A percentile compares a stretch with the other conserved stretches of the same genome.
phyloP scores from a whole-genome alignment of 208 protist species.

The Crithidia brevicula region DNA sequence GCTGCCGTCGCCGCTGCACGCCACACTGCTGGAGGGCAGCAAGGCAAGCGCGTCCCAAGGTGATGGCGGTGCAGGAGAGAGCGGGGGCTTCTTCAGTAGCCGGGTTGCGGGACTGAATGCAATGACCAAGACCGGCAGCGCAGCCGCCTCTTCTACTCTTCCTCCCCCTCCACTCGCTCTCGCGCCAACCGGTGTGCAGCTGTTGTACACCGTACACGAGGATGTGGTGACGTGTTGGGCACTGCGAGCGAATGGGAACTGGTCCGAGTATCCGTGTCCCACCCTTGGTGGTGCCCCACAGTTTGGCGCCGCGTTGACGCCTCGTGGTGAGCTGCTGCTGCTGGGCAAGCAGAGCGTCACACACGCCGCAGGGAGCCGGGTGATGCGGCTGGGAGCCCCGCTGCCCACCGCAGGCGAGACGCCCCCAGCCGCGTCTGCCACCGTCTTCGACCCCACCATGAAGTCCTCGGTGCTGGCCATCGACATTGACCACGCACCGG shows the following conservation, averaged over 20 bases:
- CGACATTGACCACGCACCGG: constrained; percentile 52
- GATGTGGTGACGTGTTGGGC: constrained; percentile 67
- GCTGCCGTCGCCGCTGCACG: constrained; percentile 17
- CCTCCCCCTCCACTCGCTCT: neutral
- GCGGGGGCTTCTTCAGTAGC: constrained; percentile 3
- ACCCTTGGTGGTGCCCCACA: constrained; percentile 28
- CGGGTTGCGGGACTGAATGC: neutral
- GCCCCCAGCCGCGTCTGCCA: neutral
- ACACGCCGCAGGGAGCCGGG: constrained; percentile 4
- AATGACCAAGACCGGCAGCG: neutral
- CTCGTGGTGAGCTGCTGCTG: constrained; percentile 48
- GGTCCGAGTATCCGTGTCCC: constrained; percentile 49
- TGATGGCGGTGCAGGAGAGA: neutral
- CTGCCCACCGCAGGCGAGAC: neutral
- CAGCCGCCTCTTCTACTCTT: neutral
- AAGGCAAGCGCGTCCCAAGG: neutral
- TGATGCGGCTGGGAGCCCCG: constrained; percentile 17
- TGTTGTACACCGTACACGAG: constrained; percentile 62
- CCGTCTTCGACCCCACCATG: constrained; percentile 44
- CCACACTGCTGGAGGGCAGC: constrained; percentile 9
- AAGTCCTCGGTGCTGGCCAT: constrained; percentile 75
- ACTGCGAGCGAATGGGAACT: constrained; percentile 31
- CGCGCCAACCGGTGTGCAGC: constrained; percentile 20
- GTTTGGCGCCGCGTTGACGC: constrained; percentile 39
- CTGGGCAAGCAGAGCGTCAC: constrained; percentile 15